phyloP scores from a whole-genome alignment of 768 basidiomycete genomes.

The Gymnopilus dilepis region DNA sequence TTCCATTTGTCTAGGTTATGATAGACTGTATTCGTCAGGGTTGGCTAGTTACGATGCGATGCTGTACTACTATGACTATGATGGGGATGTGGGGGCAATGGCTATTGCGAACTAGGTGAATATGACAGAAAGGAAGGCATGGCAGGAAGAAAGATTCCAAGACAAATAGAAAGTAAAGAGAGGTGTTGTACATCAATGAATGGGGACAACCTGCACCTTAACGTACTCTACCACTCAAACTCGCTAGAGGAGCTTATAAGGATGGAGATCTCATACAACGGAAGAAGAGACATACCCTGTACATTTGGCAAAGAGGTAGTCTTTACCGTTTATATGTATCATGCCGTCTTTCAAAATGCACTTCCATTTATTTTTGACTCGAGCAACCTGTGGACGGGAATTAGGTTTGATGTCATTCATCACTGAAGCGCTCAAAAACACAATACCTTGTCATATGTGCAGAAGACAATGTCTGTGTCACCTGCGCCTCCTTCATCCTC shows the following conservation, averaged over 20 bases:
- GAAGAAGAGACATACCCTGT: conserved; percentile 70
- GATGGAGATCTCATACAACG: neutral
- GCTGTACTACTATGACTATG: conserved; percentile 4
- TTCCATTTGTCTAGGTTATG: neutral
- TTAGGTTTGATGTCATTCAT: conserved; percentile 7
- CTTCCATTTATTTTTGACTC: conserved; percentile 99
- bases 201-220: neutral
- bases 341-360: conserved; percentile 97
- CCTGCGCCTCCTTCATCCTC: conserved; percentile 75
- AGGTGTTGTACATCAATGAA: conserved; percentile 6
- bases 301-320: conserved; percentile 97
- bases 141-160: conserved; percentile 1
- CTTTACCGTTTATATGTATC: conserved; percentile 95
- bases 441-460: conserved; percentile 95
- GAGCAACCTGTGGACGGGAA: conserved; percentile 71
- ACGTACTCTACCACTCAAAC: conserved; percentile 2
- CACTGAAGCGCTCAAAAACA: neutral
- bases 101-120: neutral
- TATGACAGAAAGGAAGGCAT: neutral
- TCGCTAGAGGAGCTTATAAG: neutral
- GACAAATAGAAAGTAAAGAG: neutral
- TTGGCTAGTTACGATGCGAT: conserved; percentile 7
- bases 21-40: neutral
- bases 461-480: conserved; percentile 93
- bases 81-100: neutral